These are phyloP conservation scores for Pleurotus tuber-regium DNA, from an alignment of 768 basidiomycete genomes.

Conservation along the genomic window DNA sequence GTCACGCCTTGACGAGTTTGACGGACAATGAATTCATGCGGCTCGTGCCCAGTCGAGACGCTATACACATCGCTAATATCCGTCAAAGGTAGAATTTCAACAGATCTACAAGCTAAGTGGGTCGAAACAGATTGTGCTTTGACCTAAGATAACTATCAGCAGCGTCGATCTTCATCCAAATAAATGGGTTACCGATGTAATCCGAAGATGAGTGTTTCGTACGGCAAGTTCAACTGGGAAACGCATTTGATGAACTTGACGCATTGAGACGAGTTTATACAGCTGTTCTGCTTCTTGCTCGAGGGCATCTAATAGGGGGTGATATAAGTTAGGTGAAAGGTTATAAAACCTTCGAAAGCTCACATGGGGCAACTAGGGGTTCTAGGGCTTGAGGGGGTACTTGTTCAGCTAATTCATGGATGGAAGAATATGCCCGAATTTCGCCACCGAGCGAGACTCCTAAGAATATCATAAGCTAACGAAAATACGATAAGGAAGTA, in stretches of 20 bases:
- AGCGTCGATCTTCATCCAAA: not conserved
- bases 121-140: constrained; percentile 74
- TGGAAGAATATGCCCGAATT: constrained; percentile 61
- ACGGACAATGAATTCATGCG: constrained; percentile 78
- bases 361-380: constrained; percentile 39
- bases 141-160: constrained; percentile 34
- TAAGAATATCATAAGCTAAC: constrained; percentile 19
- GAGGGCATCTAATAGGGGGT: constrained; percentile 26
- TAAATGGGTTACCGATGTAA: constrained; percentile 62
- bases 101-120: constrained; percentile 67
- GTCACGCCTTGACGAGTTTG: constrained; percentile 68
- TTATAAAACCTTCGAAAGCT: too few relatives aligned
- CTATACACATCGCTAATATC: constrained; percentile 90
- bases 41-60: constrained; percentile 71
- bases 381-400: constrained; percentile 47
- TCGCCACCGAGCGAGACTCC: constrained; percentile 50
- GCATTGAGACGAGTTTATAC: constrained; percentile 68
- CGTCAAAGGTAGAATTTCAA: constrained; percentile 74
- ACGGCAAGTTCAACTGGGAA: constrained; percentile 72
- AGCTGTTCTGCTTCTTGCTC: constrained; percentile 55
- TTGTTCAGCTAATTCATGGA: constrained; percentile 55
- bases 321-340: not conserved
- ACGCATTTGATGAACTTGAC: constrained; percentile 57
- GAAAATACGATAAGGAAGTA: constrained; percentile 2
- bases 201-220: constrained; percentile 66